Base-by-base conservation (phyloP, 257 asterid genomes). In the Leptodermis oblonga region DNA sequence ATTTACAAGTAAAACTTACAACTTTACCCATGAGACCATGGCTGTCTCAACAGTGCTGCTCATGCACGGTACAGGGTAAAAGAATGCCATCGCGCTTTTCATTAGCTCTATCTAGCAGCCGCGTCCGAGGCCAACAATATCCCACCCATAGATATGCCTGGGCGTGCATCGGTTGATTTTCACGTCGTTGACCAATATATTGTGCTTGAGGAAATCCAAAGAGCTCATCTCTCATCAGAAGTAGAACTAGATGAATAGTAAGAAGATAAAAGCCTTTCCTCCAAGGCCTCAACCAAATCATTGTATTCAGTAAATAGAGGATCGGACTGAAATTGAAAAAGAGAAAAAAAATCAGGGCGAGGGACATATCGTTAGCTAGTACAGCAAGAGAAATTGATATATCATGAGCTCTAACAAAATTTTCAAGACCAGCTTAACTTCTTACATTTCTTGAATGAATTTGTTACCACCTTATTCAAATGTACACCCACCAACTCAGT, bases 271-370 rank as follows among this genome's bases (percentile, higher is more conserved):
- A 91, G 97, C 81, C 74, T 85, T 62, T 74, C 86, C 11, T 91
- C 97, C 91, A 94, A 83, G 78, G 82, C 91, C 71, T 84, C 96
- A 68, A 94, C 87, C 88, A 94, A 86, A 80, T 91, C 97, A 65
- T 79, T 88, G 86, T 86, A 91, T 70, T 91, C 90, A 10, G 75
- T 54, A 76, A 91, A 91, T 73, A 92, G 73, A 68, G 80, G 81
- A 64, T 89, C 91, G 5, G 86, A 88, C 99, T 94, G 81, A 46
- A 76, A 54, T 72, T 18, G 52, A 70, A 51, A 36, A 62, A 26
- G 59, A 20, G 7, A 36, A 74, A 54, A 56, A 65, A 36, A 51
- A 43, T n/a, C 53, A 34, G 68, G 62, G 45, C 74, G 54, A 71
- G 78, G 39, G 18, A 37, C 12, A 26, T 23, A 43, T 22, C 63